Percentiles rank a stretch among this genome's conserved stretches.
Conservation (phyloP, 805 yeast species). For the Saccharomycopsis fibuligera region DNA sequence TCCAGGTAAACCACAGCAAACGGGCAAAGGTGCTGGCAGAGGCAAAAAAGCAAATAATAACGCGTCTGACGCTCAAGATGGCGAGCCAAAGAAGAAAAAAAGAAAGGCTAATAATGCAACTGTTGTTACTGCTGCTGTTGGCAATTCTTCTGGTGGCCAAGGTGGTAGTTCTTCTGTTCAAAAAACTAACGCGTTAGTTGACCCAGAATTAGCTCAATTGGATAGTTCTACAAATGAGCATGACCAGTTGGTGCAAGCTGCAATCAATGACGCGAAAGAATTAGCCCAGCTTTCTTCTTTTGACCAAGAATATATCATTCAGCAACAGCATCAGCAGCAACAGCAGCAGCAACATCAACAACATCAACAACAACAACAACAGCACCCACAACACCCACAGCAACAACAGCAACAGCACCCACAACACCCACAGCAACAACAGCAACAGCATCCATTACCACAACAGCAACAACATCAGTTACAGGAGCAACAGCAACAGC, state of each 20-base stretch:
- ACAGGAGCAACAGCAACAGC: slow-evolving; percentile 2
- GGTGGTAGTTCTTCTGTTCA: background rate
- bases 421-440: slow-evolving; percentile 9
- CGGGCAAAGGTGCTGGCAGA: slow-evolving; percentile 1
- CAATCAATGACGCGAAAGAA: slow-evolving; percentile 61
- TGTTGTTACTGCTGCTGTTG: background rate
- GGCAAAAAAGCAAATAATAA: slow-evolving; percentile 19
- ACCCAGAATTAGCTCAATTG: slow-evolving; percentile 50
- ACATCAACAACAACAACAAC: background rate
- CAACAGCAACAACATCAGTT: slow-evolving; percentile 17
- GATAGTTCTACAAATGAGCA: slow-evolving; percentile 45
- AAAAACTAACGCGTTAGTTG: slow-evolving; percentile 36
- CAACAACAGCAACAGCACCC: slow-evolving; percentile 6
- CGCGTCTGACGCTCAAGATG: slow-evolving; percentile 21
- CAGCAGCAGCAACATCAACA: slow-evolving; percentile 1
- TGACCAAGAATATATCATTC: slow-evolving; percentile 23
- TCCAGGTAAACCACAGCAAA: background rate
- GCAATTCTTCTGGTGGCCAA: background rate
- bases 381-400: background rate
- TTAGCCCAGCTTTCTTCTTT: slow-evolving; percentile 34
- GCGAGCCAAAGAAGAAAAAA: slow-evolving; percentile 20
- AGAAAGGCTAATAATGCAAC: slow-evolving; percentile 16
- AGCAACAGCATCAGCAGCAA: slow-evolving; percentile 3
- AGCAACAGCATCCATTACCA: slow-evolving; percentile 1
- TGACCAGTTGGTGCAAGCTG: slow-evolving; percentile 63